Evolutionary conservation across 2,329 filamentous ascomycete species (phyloP).

Genomic region (Pseudonectria buxi): DNA sequence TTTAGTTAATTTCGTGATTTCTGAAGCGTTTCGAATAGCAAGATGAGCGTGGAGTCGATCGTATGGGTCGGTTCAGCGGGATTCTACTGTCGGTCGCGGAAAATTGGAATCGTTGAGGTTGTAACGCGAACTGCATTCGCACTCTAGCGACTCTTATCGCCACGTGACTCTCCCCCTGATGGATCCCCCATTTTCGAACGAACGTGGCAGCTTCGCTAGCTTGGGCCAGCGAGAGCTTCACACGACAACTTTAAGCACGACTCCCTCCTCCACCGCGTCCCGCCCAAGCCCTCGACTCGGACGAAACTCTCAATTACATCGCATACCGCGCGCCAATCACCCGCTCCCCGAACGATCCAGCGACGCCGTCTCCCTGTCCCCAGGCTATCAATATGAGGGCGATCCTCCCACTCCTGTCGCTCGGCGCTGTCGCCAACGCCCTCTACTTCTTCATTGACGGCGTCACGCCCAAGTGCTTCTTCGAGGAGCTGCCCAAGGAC

Average conservation of each 20-base stretch:
- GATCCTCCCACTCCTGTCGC: constrained; percentile 58
- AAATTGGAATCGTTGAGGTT: constrained; percentile 5
- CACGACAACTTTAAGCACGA: constrained; percentile 9
- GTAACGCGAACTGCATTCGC: constrained; percentile 5
- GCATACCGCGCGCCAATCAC: no score
- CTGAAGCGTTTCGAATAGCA: no score
- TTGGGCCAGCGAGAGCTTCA: constrained; percentile 7
- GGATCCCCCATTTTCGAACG: constrained; percentile 29
- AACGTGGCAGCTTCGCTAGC: constrained; percentile 47
- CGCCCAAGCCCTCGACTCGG: neutral
- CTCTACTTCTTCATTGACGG: constrained; percentile 96
- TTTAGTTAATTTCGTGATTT: neutral
- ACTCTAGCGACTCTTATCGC: constrained; percentile 8
- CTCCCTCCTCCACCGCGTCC: constrained; percentile 1
- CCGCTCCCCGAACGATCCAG: neutral
- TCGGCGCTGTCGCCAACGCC: constrained; percentile 63
- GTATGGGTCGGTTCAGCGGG: no score
- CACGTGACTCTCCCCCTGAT: constrained; percentile 32
- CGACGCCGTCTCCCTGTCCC: neutral
- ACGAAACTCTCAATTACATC: neutral
- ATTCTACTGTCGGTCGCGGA: constrained; percentile 1
- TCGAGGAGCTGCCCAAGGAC: constrained; percentile 95
- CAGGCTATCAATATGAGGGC: constrained; percentile 43
- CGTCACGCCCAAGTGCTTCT: constrained; percentile 85
- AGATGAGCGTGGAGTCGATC: no score